Evolutionary conservation across 345 rosid genomes (phyloP), one percentile per base, ranked within the genome.

Genomic region (Erysimum cheiranthoides): DNA sequence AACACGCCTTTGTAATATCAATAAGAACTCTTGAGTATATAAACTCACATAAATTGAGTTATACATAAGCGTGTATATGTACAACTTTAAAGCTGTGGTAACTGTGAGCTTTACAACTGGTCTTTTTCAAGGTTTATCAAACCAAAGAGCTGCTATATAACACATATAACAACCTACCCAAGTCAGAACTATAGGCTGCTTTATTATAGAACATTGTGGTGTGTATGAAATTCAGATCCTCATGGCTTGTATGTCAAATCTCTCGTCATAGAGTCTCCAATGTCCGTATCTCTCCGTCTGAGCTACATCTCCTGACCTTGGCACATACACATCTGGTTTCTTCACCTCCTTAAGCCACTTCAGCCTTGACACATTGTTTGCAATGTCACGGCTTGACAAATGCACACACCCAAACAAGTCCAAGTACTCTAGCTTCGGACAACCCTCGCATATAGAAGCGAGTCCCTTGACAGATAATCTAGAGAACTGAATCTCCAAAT

Each of bases 251-350:
- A 88, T 90, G 36, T 83, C 91, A 78, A 93, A 93, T n/a, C 95
- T 87, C 61, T 89, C 93, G 16, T 93, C 93, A 40, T 93, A 93
- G 74, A 94, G 79, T 39, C 81, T 82, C 97, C 97, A 91, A 73
- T 91, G 96, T 4, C 91, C 89, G 27, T 89, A 89, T 62, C 94
- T 85, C 69, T 91, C 95, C 0, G 75, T 65, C 50, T 85, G 89
- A 74, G 83, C 78, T 43, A 82, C 85, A 10, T 65, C 68, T 1
- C 68, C 61, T 46, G 85, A 83, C 80, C 89, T 85, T 35, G 97
- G 97, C 65, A 87, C 84, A 52, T 82, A 87, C 38, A 85, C 85
- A 73, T 88, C 86, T 1, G 94, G 89, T 80, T 82, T 91, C 77
- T 85, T 85, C 59, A 90, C 38, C 78, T 82, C 78, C 85, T 83